These are phyloP conservation scores for Barnettozyma siamensis DNA, from an alignment of 805 yeast species.

Conservation along the genomic window DNA sequence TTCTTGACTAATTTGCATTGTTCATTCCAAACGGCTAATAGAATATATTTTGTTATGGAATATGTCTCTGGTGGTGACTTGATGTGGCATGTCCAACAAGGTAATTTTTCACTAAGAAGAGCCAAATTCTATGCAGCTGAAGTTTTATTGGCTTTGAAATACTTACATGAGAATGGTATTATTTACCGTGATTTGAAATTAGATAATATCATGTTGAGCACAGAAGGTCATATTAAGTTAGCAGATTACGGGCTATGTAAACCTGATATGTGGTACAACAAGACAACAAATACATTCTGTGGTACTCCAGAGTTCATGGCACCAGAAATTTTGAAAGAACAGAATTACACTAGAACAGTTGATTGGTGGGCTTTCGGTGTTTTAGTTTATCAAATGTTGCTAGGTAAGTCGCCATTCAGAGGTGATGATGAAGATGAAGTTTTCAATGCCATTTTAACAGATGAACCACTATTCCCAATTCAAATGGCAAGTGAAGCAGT, in stretches of 20 bases:
- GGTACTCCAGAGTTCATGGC: constrained; percentile 99
- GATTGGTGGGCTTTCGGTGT: constrained; percentile 99
- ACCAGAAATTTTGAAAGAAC: constrained; percentile 92
- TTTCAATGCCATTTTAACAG: constrained; percentile 91
- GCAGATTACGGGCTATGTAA: constrained; percentile 98
- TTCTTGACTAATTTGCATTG: constrained; percentile 86
- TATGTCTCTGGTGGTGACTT: constrained; percentile 96
- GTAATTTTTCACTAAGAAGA: constrained; percentile 78
- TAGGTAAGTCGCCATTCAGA: constrained; percentile 94
- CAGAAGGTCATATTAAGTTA: constrained; percentile 90
- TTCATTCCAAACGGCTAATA: constrained; percentile 96
- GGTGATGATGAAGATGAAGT: constrained; percentile 98
- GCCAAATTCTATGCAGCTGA: constrained; percentile 98
- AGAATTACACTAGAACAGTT: constrained; percentile 87
- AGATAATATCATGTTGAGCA: constrained; percentile 85
- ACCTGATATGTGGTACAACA: constrained; percentile 82
- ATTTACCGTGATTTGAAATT: constrained; percentile 94
- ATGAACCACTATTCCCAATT: constrained; percentile 94
- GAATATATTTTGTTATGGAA: constrained; percentile 98
- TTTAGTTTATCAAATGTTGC: constrained; percentile 88
- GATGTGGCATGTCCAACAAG: constrained; percentile 98
- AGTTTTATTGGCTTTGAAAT: constrained; percentile 83
- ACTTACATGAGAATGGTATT: constrained; percentile 93
- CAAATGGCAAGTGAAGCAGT: constrained; percentile 97
- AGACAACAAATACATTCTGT: constrained; percentile 90